Evolutionary conservation across 164 flowering plant genomes (phyloP), one percentile per base, ranked within the genome.

Genomic region (Vitis cinerea): DNA sequence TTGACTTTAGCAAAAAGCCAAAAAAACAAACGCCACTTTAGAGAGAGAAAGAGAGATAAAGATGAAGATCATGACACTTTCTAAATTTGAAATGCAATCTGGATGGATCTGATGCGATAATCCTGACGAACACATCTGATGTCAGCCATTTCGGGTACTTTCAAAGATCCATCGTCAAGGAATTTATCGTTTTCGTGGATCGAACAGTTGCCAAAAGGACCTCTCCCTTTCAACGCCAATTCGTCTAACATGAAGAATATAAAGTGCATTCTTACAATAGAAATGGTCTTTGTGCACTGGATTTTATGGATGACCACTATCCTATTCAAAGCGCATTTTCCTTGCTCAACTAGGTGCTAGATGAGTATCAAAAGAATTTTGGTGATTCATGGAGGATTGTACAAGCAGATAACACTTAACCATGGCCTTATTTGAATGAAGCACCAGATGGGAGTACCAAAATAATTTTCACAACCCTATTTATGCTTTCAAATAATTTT

Each of bases 371-470:
- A 72, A 96, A 96, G 79, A 83, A 71, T 55, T 90, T 91, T 83
- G 97, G 98, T 61, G 97, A 95, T 1, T 81, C 98, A 68, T 95
- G 99, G 98, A 87, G 82, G 77, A 82, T 77, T 73, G 82, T 56
- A 13, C 86, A 81, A 63, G 76, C 79, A 27, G 99, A 95, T 82
- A 80, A 59, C 58, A 67, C 80, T 70, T 85, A 91, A 76, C 85
- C 96, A 51, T 95, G 99, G 99, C 92, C 97, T 4, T 95, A 91
- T 75, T 72, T 95, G 69, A 82, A 69, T 83, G 97, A 87, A 19
- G 23, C 23, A 19, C 23, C 23, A 19, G 1, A 19, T 19, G 23
- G 23, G 23, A 19, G 1, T 19, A 19, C 23, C 23, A 19, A 19
- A 19, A 19, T 19, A 19, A 19, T 19, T 19, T 19, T 19, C 23